A percentile compares a stretch with the other conserved stretches of the same genome.
phyloP scores from a whole-genome alignment of 495 filamentous ascomycete species.

The Trichoderma parareesei region DNA sequence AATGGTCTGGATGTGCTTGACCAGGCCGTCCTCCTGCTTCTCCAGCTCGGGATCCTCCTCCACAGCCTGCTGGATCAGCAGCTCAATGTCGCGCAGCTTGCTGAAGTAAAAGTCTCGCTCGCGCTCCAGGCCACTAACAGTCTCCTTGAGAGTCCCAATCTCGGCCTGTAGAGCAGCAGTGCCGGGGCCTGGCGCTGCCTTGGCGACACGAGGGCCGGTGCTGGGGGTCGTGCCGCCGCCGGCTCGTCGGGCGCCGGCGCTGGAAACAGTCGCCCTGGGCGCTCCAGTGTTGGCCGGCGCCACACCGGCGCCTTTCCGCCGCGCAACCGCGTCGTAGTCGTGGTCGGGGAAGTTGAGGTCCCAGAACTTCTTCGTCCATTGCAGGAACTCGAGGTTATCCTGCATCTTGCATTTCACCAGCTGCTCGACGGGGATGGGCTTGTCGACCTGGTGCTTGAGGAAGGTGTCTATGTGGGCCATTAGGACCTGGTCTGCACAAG shows the following conservation, averaged over 20 bases:
- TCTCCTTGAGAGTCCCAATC: conserved; percentile 76
- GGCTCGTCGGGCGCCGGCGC: conserved; percentile 36
- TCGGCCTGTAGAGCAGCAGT: conserved; percentile 68
- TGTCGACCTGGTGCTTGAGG: conserved; percentile 75
- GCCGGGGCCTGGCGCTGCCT: conserved; percentile 47
- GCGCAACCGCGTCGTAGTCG: conserved; percentile 83
- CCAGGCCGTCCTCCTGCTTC: conserved; percentile 80
- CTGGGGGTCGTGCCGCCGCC: conserved; percentile 73
- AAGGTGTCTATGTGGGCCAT: conserved; percentile 56
- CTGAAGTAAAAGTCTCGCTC: conserved; percentile 99
- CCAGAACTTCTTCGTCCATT: conserved; percentile 95
- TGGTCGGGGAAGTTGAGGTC: conserved; percentile 95
- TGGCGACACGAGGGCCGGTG: conserved; percentile 44
- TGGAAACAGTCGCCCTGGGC: conserved; percentile 36
- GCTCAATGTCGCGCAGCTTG: conserved; percentile 93
- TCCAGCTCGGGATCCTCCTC: conserved; percentile 86
- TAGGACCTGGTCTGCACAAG: neutral
- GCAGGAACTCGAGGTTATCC: conserved; percentile 97
- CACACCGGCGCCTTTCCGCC: conserved; percentile 71
- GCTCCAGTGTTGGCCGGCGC: conserved; percentile 41
- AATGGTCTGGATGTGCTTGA: conserved; percentile 92
- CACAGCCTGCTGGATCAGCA: conserved; percentile 83
- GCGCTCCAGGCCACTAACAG: conserved; percentile 76
- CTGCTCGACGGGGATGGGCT: conserved; percentile 75
- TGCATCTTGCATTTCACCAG: conserved; percentile 99